Evolutionary conservation across 352 stramenopile species (phyloP).

Genomic region (Phytophthora pisi): DNA sequence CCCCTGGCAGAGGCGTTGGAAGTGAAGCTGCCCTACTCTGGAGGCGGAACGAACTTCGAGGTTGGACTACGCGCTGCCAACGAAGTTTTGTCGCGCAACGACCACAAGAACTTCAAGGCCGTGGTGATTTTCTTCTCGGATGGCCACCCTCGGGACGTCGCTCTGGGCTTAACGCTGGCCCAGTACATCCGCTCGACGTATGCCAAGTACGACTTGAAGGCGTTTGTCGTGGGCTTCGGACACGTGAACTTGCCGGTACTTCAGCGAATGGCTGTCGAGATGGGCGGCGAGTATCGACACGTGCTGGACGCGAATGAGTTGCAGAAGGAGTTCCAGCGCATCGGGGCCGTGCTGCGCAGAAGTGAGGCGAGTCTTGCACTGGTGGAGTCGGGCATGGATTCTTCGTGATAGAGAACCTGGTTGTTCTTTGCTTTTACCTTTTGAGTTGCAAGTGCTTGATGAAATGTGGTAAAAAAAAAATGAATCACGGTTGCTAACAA

Average conservation of each 20-base stretch:
- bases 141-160: slow-evolving; percentile 44
- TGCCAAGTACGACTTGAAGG: slow-evolving; percentile 55
- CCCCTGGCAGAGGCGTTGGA: slow-evolving; percentile 1
- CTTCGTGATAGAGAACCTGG: background rate
- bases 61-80: slow-evolving; percentile 46
- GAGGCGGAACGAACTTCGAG: slow-evolving; percentile 44
- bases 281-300: slow-evolving; percentile 58
- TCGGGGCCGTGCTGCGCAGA: slow-evolving; percentile 30
- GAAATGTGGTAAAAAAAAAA: too few species aligned
- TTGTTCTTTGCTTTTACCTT: too few species aligned
- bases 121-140: slow-evolving; percentile 49
- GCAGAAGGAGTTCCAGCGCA: slow-evolving; percentile 35
- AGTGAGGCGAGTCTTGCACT: slow-evolving; percentile 38
- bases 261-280: slow-evolving; percentile 43
- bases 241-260: slow-evolving; percentile 57
- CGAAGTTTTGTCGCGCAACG: slow-evolving; percentile 66
- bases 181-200: slow-evolving; percentile 53
- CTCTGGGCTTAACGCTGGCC: slow-evolving; percentile 43
- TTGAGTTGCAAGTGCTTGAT: too few species aligned
- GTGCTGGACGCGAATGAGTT: slow-evolving; percentile 35
- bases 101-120: slow-evolving; percentile 52
- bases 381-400: slow-evolving; percentile 15
- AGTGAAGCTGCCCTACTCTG: slow-evolving; percentile 34
- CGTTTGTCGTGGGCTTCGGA: slow-evolving; percentile 72
- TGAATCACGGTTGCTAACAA: too few species aligned